Evolutionary conservation across 257 asterid genomes (phyloP).

Genomic region (Salvia rosmarinus): DNA sequence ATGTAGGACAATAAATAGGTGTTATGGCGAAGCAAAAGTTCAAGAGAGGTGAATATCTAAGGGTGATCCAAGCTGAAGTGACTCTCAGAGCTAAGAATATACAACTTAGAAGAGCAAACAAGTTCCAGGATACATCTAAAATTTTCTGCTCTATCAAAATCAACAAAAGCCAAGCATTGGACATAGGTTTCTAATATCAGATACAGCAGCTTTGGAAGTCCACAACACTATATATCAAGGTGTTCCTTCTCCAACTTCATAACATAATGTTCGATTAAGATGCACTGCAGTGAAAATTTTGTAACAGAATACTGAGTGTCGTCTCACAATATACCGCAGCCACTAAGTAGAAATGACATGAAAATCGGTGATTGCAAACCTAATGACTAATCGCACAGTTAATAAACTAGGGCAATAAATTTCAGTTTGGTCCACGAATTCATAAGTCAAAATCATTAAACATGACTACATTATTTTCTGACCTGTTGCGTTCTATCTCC

Average conservation of each 20-base stretch:
- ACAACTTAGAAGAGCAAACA: background rate
- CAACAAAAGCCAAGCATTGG: background rate
- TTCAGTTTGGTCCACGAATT: too few species aligned
- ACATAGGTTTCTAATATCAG: background rate
- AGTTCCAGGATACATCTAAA: background rate
- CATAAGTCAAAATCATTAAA: background rate
- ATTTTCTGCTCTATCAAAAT: background rate
- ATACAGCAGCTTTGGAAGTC: too few species aligned
- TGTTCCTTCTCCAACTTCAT: background rate
- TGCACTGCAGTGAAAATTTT: too few species aligned
- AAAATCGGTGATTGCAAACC: background rate
- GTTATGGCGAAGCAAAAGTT: background rate
- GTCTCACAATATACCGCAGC: background rate
- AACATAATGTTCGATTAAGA: background rate
- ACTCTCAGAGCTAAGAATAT: background rate
- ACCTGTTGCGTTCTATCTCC: slow-evolving; percentile 95
- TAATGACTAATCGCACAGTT: background rate
- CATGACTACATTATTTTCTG: slow-evolving; percentile 18
- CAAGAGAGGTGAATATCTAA: background rate
- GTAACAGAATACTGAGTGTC: too few species aligned
- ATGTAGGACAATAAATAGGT: background rate
- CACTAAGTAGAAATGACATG: background rate
- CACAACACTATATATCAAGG: too few species aligned
- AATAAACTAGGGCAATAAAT: background rate
- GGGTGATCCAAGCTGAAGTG: background rate